These are phyloP conservation scores for Aspergillus felis DNA, from an alignment of 2,329 filamentous ascomycete genomes.

Conservation along the genomic window DNA sequence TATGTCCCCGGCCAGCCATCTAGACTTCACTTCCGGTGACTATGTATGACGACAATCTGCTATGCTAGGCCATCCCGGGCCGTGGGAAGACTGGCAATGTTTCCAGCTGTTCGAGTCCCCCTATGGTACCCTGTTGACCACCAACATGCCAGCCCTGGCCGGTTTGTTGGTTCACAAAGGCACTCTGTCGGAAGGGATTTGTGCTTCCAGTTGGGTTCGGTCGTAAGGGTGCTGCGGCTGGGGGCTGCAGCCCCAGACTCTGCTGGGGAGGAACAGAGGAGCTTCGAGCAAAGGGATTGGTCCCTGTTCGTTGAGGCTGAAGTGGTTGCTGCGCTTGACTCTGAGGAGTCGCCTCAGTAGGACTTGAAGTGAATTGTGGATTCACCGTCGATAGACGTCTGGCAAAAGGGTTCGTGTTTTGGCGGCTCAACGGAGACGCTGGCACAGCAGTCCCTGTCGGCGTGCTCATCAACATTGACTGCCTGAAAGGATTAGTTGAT, in stretches of 20 bases:
- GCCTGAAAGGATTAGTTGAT: slow-evolving; percentile 87
- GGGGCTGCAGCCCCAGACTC: slow-evolving; percentile 33
- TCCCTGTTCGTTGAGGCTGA: slow-evolving; percentile 59
- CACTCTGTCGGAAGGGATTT: slow-evolving; percentile 90
- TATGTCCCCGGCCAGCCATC: background rate
- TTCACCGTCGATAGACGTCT: slow-evolving; percentile 48
- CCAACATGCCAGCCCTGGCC: slow-evolving; percentile 84
- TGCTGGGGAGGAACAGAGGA: slow-evolving; percentile 39
- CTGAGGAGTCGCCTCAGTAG: slow-evolving; percentile 18
- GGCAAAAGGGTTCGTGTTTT: slow-evolving; percentile 85
- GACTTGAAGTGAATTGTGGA: slow-evolving; percentile 25
- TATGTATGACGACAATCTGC: background rate
- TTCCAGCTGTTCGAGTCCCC: slow-evolving; percentile 67
- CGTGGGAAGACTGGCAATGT: slow-evolving; percentile 84
- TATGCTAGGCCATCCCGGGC: slow-evolving; percentile 49
- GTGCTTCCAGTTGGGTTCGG: slow-evolving; percentile 83
- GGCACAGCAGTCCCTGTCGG: slow-evolving; percentile 50
- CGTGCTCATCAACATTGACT: slow-evolving; percentile 67
- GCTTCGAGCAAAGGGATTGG: slow-evolving; percentile 66
- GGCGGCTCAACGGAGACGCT: slow-evolving; percentile 50
- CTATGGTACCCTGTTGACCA: slow-evolving; percentile 70
- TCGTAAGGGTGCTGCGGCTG: slow-evolving; percentile 49
- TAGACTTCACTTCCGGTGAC: background rate
- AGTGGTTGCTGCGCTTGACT: slow-evolving; percentile 33
- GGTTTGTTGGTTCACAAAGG: slow-evolving; percentile 83